A percentile compares a stretch with the other conserved stretches of the same genome.
Evolutionary conservation across 768 basidiomycete species (phyloP).

Genomic region (Calocybe cyanea): DNA sequence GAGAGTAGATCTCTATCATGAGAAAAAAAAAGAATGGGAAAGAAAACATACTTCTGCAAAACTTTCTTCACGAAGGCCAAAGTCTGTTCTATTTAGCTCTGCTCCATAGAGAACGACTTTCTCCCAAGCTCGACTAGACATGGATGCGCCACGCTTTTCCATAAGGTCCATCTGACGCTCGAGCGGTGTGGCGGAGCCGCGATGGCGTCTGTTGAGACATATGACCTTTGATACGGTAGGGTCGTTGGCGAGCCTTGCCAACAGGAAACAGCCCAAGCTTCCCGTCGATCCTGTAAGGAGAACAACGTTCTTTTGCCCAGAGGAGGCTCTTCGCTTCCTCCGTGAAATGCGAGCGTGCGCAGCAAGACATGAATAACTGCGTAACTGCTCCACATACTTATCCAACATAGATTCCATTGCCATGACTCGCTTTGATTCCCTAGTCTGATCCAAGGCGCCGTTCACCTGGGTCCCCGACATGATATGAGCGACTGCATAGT

Average conservation of each 20-base stretch:
- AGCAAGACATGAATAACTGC: conserved; percentile 10
- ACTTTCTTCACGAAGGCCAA: conserved; percentile 21
- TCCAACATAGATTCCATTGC: conserved; percentile 27
- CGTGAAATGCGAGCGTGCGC: conserved; percentile 12
- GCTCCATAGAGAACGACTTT: conserved; percentile 26
- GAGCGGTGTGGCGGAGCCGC: conserved; percentile 10
- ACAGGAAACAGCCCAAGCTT: conserved; percentile 30
- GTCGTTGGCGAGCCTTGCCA: conserved; percentile 24
- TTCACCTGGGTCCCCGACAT: conserved; percentile 15
- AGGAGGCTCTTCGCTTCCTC: conserved; percentile 2
- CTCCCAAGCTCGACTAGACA: conserved; percentile 22
- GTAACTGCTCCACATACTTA: conserved; percentile 18
- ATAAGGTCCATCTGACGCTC: conserved; percentile 27
- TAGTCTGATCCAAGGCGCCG: neutral
- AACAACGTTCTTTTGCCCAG: conserved; percentile 20
- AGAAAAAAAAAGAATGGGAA: too few relatives aligned
- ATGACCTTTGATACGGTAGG: conserved; percentile 24
- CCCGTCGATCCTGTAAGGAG: conserved; percentile 37
- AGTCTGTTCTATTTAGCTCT: conserved; percentile 22
- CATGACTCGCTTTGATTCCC: conserved; percentile 16
- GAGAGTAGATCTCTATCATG: neutral
- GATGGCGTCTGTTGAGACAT: conserved; percentile 25
- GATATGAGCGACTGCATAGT: conserved; percentile 16
- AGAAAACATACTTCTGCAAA: conserved; percentile 22
- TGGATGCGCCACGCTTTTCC: conserved; percentile 24